phyloP scores from a whole-genome alignment of 306 rosid genomes.

The Medicago arabica region DNA sequence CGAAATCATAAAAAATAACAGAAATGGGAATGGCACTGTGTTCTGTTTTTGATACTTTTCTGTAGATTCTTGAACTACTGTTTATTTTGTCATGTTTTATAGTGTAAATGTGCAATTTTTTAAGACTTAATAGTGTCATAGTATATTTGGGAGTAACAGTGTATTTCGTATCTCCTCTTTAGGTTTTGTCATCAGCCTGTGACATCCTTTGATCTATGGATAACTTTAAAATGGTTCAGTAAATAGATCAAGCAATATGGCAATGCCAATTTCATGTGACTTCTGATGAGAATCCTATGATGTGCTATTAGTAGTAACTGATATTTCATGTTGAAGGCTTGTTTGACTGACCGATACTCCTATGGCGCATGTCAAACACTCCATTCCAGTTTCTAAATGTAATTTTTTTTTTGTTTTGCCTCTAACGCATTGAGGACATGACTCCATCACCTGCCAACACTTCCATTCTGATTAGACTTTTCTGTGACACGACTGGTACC shows the following conservation, averaged over 20 bases:
- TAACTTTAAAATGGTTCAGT: slow-evolving; percentile 2
- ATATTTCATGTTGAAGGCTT: background rate
- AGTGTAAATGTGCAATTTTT: background rate
- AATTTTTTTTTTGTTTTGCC: background rate
- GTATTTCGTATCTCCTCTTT: background rate
- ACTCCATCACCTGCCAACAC: background rate
- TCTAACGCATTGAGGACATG: background rate
- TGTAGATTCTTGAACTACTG: background rate
- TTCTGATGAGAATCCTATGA: slow-evolving; percentile 1
- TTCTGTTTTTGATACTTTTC: background rate
- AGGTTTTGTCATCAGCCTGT: background rate
- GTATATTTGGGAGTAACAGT: background rate
- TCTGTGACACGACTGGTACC: background rate
- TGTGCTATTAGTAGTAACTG: background rate
- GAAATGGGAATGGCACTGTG: background rate
- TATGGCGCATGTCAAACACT: background rate
- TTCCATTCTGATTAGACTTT: background rate
- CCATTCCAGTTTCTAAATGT: background rate
- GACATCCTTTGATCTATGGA: slow-evolving; percentile 14
- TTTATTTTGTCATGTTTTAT: background rate
- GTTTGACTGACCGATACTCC: background rate
- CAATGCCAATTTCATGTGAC: slow-evolving; percentile 9
- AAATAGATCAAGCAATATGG: background rate
- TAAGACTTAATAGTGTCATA: background rate
- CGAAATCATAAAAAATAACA: slow-evolving; percentile 5